Percentiles rank a stretch among this genome's conserved stretches.
These are phyloP conservation scores for Auxenochlorella pyrenoidosa DNA, from an alignment of 139 green algal genomes.

Conservation along the genomic window DNA sequence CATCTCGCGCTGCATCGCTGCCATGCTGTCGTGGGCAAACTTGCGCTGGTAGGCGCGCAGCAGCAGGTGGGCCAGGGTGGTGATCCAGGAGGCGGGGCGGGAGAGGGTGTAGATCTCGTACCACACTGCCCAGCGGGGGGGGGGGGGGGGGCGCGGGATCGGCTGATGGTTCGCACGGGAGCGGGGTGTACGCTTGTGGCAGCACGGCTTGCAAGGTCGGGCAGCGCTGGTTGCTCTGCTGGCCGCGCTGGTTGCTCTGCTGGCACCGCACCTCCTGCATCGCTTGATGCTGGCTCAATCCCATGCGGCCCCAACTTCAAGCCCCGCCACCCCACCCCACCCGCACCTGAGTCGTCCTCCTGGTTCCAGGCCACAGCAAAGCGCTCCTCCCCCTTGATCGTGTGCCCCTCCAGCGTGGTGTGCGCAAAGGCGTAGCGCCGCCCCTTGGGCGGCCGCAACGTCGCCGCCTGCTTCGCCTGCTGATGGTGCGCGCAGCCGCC, in stretches of 20 bases:
- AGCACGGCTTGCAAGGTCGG: too few relatives aligned
- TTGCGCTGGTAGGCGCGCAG: conserved; percentile 45
- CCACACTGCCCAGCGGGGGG: conserved; percentile 11
- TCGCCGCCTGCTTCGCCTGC: neutral
- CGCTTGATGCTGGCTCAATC: too few relatives aligned
- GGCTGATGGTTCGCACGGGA: too few relatives aligned
- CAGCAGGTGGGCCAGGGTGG: conserved; percentile 24
- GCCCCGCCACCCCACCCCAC: neutral
- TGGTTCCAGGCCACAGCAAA: conserved; percentile 45
- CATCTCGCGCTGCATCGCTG: conserved; percentile 31
- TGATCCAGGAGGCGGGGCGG: conserved; percentile 34
- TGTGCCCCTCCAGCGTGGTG: conserved; percentile 47
- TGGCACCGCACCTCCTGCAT: too few relatives aligned
- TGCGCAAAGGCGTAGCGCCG: conserved; percentile 36
- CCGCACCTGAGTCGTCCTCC: conserved; percentile 20
- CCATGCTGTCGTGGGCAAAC: conserved; percentile 38
- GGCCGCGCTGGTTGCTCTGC: too few relatives aligned
- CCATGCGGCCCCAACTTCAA: too few relatives aligned
- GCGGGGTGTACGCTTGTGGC: too few relatives aligned
- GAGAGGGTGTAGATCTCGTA: conserved; percentile 53
- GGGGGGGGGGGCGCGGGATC: neutral
- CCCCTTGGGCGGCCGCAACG: neutral
- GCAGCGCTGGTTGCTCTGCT: too few relatives aligned
- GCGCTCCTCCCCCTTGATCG: conserved; percentile 45
- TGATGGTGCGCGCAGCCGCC: neutral